Conservation (phyloP, 106 monocot genomes). For the Allium fistulosum region DNA sequence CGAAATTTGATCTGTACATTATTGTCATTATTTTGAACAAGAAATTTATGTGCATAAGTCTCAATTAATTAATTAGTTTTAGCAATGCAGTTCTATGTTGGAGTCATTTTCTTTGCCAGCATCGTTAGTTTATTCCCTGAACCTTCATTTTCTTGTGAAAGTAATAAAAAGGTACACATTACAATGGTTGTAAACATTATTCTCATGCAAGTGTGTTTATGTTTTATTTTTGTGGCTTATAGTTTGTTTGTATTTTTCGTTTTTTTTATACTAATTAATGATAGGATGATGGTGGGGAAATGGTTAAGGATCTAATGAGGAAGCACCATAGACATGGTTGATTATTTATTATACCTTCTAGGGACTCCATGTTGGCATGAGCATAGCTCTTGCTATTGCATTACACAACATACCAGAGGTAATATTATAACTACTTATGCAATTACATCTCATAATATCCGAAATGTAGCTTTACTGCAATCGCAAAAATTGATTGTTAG, state of each 20-base stretch:
- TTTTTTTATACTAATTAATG: constrained; percentile 9
- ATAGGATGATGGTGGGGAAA: constrained; percentile 67
- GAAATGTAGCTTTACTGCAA: neutral
- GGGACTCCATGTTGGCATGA: constrained; percentile 95
- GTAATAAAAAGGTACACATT: constrained; percentile 1
- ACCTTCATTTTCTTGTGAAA: constrained; percentile 43
- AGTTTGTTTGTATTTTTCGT: neutral
- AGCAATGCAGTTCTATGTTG: constrained; percentile 71
- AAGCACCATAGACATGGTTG: constrained; percentile 57
- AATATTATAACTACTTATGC: neutral
- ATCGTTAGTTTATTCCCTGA: constrained; percentile 90
- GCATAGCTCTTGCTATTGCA: constrained; percentile 94
- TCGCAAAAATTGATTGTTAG: constrained; percentile 1
- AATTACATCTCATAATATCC: neutral
- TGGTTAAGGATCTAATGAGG: constrained; percentile 80
- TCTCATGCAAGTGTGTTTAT: neutral
- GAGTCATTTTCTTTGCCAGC: constrained; percentile 74
- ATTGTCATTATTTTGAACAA: neutral
- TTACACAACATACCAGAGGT: constrained; percentile 99
- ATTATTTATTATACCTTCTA: neutral
- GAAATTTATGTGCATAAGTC: neutral
- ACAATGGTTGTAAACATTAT: neutral
- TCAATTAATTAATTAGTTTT: constrained; percentile 2
- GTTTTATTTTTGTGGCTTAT: neutral
- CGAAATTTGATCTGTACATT: neutral